Conservation (phyloP, 1,284 basidiomycete genomes). For the Rhodotorula sp. region DNA sequence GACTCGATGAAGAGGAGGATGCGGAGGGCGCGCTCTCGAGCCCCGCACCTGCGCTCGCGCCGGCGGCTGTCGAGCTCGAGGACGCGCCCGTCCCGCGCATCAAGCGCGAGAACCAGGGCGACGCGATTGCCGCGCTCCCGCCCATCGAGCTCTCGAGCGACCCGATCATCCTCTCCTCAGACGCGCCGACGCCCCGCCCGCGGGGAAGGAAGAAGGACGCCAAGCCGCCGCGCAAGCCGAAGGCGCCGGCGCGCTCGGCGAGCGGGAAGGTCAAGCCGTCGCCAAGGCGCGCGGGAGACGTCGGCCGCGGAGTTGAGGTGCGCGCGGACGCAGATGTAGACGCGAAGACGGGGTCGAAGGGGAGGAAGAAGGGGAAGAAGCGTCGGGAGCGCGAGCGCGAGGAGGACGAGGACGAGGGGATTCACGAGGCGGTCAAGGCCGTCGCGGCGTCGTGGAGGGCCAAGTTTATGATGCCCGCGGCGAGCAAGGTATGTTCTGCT, state of each 20-base stretch:
- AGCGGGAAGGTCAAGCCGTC: not conserved
- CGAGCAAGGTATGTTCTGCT: constrained; percentile 5
- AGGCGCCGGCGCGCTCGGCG: not conserved
- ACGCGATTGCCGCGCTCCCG: not conserved
- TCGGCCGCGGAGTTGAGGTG: not conserved
- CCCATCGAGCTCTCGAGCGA: constrained; percentile 31
- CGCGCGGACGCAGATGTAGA: not conserved
- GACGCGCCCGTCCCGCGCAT: not conserved
- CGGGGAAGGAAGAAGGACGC: not conserved
- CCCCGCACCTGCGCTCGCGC: not conserved
- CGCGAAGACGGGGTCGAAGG: not conserved
- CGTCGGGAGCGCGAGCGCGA: constrained; percentile 27
- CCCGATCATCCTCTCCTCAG: constrained; percentile 32
- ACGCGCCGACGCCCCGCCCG: not conserved
- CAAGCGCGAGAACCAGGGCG: too few relatives aligned
- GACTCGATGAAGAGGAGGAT: not conserved
- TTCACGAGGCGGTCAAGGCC: constrained; percentile 43
- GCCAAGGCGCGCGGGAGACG: not conserved
- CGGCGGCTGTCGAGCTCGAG: not conserved
- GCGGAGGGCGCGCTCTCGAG: constrained; percentile 7
- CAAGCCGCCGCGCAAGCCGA: not conserved
- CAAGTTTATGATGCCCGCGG: constrained; percentile 45
- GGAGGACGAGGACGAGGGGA: constrained; percentile 25
- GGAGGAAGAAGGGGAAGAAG: not conserved
- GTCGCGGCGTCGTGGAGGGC: constrained; percentile 50